phyloP scores from a whole-genome alignment of 169 alveolate species.

The Plasmodium knowlesi region DNA sequence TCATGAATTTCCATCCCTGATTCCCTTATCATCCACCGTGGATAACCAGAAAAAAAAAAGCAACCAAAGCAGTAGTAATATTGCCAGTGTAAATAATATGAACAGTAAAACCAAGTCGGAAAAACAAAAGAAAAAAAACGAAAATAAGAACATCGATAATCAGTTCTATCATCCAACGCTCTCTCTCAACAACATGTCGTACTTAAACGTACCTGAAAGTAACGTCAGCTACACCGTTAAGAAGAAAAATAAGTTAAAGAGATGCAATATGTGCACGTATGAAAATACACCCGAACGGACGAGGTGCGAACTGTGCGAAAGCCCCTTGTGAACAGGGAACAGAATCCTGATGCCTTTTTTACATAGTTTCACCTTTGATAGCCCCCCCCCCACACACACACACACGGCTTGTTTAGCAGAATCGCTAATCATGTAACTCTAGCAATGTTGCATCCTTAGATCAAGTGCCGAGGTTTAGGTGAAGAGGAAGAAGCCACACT shows the following conservation, averaged over 20 bases:
- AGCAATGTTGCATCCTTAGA: background rate
- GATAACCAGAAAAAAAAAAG: background rate
- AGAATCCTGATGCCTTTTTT: background rate
- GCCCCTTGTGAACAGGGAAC: background rate
- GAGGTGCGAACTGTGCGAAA: constrained; percentile 59
- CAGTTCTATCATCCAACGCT: background rate
- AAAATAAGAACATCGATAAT: background rate
- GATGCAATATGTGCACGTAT: constrained; percentile 65
- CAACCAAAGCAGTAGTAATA: constrained; percentile 4
- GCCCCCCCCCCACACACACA: background rate
- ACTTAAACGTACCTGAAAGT: constrained; percentile 31
- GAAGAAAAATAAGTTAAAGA: constrained; percentile 36
- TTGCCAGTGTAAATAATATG: background rate
- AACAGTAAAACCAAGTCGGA: background rate
- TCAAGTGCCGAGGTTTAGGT: background rate
- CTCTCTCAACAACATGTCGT: background rate
- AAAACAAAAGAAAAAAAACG: background rate
- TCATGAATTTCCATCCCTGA: constrained; percentile 26
- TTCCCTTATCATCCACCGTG: background rate
- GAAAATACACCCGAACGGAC: constrained; percentile 52
- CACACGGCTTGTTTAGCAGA: background rate
- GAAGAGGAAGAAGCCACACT: background rate
- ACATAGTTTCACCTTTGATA: background rate
- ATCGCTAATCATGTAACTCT: background rate
- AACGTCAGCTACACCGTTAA: constrained; percentile 57